phyloP scores from a whole-genome alignment of 73 alveolate genomes.

The Tetrahymena borealis region DNA sequence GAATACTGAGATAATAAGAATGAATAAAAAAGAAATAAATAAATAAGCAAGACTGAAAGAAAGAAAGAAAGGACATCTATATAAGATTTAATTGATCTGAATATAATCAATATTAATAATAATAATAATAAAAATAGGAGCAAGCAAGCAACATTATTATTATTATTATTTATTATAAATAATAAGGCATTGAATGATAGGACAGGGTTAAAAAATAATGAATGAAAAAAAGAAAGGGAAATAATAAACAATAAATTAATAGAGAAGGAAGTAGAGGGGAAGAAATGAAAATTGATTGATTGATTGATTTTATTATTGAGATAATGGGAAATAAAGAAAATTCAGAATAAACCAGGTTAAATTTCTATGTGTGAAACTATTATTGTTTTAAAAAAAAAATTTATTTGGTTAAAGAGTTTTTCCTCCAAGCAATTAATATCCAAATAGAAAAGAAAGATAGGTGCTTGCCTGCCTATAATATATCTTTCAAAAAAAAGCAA shows the following conservation, averaged over 20 bases:
- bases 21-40: too few species aligned
- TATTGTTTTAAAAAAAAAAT: neutral
- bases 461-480: neutral
- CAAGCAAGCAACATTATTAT: too few species aligned
- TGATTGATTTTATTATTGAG: neutral
- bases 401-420: neutral
- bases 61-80: too few species aligned
- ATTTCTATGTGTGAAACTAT: neutral
- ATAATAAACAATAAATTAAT: neutral
- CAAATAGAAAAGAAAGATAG: neutral
- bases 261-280: neutral
- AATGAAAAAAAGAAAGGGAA: neutral
- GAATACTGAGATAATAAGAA: too few species aligned
- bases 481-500: neutral
- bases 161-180: too few species aligned
- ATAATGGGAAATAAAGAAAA: neutral
- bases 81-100: too few species aligned
- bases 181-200: too few species aligned
- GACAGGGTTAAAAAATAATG: too few species aligned
- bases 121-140: too few species aligned
- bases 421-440: neutral
- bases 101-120: too few species aligned
- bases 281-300: neutral
- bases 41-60: too few species aligned
- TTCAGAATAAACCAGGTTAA: too few species aligned